Evolutionary conservation across 495 filamentous ascomycete species (phyloP).

Genomic region (Aspergillus heteromorphus): DNA sequence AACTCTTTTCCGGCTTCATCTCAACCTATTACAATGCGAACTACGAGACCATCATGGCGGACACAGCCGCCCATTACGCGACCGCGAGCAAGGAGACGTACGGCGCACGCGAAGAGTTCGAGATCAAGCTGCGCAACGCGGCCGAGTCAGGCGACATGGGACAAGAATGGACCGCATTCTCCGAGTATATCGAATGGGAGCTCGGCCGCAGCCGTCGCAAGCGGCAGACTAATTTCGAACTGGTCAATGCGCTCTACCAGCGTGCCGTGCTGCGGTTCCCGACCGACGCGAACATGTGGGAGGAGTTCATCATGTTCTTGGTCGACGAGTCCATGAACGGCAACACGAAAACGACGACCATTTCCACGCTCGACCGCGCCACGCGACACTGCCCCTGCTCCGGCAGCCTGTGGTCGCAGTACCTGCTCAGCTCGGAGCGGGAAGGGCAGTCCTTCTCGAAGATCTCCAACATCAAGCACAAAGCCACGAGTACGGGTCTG

Average conservation of each 20-base stretch:
- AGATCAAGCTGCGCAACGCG: constrained; percentile 60
- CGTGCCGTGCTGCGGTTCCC: constrained; percentile 65
- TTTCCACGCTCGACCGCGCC: constrained; percentile 63
- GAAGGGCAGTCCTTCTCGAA: constrained; percentile 67
- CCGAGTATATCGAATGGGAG: constrained; percentile 84
- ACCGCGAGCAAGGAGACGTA: constrained; percentile 65
- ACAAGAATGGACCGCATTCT: constrained; percentile 53
- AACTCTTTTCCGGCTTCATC: constrained; percentile 74
- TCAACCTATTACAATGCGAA: constrained; percentile 66
- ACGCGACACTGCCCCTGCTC: constrained; percentile 90
- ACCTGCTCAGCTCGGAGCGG: constrained; percentile 75
- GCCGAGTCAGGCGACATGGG: constrained; percentile 51
- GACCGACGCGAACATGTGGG: constrained; percentile 68
- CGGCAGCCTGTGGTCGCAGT: constrained; percentile 82
- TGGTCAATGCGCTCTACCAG: constrained; percentile 72
- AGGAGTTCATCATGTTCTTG: constrained; percentile 73
- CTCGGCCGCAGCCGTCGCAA: constrained; percentile 50
- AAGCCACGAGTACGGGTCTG: constrained; percentile 75
- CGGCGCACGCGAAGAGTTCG: constrained; percentile 61
- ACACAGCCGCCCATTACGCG: constrained; percentile 55
- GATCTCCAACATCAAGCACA: constrained; percentile 86
- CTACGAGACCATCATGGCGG: constrained; percentile 77
- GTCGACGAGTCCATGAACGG: constrained; percentile 40
- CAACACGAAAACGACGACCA: constrained; percentile 30
- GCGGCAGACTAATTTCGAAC: constrained; percentile 50